Evolutionary conservation across 352 stramenopile genomes (phyloP).

Genomic region (Phytopythium cucurbitacearum): DNA sequence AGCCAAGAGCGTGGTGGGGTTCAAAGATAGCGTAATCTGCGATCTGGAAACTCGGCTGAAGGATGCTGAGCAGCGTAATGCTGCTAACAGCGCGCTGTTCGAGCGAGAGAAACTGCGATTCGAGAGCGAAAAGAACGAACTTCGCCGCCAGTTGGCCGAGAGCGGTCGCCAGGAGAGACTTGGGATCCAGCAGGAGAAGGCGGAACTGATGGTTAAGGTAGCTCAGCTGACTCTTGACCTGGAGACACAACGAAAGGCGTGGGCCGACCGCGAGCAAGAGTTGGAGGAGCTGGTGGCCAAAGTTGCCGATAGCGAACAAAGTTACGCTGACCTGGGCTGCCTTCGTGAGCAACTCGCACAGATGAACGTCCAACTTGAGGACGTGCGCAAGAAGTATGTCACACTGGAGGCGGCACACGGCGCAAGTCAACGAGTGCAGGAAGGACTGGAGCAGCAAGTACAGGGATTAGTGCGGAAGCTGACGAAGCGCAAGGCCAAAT

Average conservation of each 20-base stretch:
- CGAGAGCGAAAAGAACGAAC: conserved; percentile 13
- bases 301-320: neutral
- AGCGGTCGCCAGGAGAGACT: conserved; percentile 12
- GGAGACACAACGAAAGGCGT: conserved; percentile 18
- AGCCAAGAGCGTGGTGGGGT: conserved; percentile 62
- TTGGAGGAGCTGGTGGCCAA: conserved; percentile 10
- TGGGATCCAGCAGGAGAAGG: conserved; percentile 26
- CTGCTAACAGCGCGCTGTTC: conserved; percentile 12
- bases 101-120: conserved; percentile 7
- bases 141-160: conserved; percentile 10
- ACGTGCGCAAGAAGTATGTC: neutral
- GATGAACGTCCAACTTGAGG: neutral
- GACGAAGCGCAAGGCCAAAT: conserved; percentile 43
- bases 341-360: neutral
- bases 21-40: conserved; percentile 57
- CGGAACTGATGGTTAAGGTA: conserved; percentile 22
- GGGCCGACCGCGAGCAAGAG: conserved; percentile 14
- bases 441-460: conserved; percentile 14
- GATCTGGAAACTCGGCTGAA: conserved; percentile 38
- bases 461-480: conserved; percentile 18
- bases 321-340: neutral
- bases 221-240: conserved; percentile 28
- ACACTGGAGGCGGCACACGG: conserved; percentile 3
- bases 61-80: conserved; percentile 20
- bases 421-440: conserved; percentile 15